phyloP scores from a whole-genome alignment of 805 yeast genomes.

The Metschnikowia aberdeeniae region DNA sequence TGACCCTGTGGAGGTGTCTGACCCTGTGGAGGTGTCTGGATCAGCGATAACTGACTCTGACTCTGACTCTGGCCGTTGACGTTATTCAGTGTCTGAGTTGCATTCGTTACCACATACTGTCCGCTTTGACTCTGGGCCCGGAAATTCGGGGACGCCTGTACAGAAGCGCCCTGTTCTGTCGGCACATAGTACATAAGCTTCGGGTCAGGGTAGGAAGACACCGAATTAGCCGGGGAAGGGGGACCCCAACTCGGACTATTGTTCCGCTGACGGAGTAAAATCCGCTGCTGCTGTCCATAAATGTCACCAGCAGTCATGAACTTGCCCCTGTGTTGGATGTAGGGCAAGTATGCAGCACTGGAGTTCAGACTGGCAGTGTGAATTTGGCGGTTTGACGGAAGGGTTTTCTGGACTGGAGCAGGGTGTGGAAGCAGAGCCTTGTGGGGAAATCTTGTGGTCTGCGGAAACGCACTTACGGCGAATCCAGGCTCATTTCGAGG shows the following conservation, averaged over 20 bases:
- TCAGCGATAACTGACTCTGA: too few relatives aligned
- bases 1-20: too few relatives aligned
- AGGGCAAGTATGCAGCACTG: constrained; percentile 41
- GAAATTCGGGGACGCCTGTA: too few relatives aligned
- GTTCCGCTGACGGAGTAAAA: constrained; percentile 6
- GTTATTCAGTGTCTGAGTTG: too few relatives aligned
- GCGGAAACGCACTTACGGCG: constrained; percentile 3
- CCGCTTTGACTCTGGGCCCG: too few relatives aligned
- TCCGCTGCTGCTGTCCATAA: constrained; percentile 31
- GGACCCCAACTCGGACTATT: neutral
- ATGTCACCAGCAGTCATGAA: constrained; percentile 43
- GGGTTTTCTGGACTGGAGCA: neutral
- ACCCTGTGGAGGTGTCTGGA: too few relatives aligned
- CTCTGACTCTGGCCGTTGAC: too few relatives aligned
- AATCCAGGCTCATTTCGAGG: neutral
- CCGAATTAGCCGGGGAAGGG: neutral
- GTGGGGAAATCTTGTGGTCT: constrained; percentile 7
- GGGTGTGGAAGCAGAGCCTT: neutral
- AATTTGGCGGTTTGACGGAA: constrained; percentile 3
- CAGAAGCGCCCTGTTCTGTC: neutral
- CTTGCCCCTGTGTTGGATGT: constrained; percentile 43
- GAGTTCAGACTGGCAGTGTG: constrained; percentile 13
- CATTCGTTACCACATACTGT: too few relatives aligned
- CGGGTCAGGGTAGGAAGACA: neutral
- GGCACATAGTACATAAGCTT: neutral